Percentiles rank a stretch among this genome's conserved stretches.
Conservation (phyloP, 148 eudicot species). For the Drosera capensis region DNA sequence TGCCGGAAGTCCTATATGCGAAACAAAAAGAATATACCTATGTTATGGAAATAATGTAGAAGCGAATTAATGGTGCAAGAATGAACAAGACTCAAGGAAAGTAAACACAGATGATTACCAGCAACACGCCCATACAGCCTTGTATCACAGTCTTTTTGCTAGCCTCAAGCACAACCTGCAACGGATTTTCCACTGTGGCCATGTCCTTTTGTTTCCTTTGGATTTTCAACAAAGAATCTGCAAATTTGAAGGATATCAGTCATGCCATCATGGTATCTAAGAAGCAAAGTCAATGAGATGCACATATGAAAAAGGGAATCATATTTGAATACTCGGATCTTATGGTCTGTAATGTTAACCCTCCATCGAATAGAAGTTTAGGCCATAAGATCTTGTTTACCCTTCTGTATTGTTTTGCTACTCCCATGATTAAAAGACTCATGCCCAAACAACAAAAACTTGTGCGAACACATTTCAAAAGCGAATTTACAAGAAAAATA, state of each 20-base stretch:
- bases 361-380: too few relatives aligned
- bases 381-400: too few relatives aligned
- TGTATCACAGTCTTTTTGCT: conserved; percentile 73
- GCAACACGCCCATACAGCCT: conserved; percentile 72
- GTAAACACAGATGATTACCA: conserved; percentile 44
- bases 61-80: not conserved
- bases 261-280: not conserved
- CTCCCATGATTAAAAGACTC: too few relatives aligned
- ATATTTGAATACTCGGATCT: too few relatives aligned
- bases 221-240: conserved; percentile 55
- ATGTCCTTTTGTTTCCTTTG: conserved; percentile 44
- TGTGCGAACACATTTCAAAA: not conserved
- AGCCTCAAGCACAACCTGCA: conserved; percentile 56
- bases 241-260: conserved; percentile 11
- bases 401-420: too few relatives aligned
- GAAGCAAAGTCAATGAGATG: not conserved
- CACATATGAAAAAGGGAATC: not conserved
- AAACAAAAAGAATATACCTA: too few relatives aligned
- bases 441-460: not conserved
- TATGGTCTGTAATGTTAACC: too few relatives aligned
- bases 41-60: too few relatives aligned
- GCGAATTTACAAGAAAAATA: not conserved
- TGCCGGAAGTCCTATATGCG: conserved; percentile 51
- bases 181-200: conserved; percentile 35
- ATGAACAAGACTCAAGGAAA: not conserved